Conservation (phyloP, 1,284 basidiomycete species). For the Coriolopsis trogii region DNA sequence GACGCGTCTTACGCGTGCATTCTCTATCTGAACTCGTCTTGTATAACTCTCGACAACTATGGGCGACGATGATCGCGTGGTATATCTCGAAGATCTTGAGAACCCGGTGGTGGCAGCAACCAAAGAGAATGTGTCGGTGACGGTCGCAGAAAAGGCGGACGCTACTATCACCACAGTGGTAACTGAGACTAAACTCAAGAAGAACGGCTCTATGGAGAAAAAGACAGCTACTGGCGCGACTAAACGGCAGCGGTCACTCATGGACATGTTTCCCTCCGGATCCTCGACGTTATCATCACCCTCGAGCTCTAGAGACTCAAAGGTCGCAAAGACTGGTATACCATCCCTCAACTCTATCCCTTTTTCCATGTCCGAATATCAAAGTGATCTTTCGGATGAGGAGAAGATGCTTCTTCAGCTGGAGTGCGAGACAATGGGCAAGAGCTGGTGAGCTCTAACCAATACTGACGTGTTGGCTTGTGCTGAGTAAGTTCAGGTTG, state of each 20-base stretch:
- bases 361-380: conserved; percentile 63
- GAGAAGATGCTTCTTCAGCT: conserved; percentile 60
- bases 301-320: conserved; percentile 27
- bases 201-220: conserved; percentile 15
- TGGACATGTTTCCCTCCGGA: conserved; percentile 57
- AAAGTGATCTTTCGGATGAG: conserved; percentile 58
- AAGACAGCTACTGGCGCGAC: conserved; percentile 32
- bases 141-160: conserved; percentile 7
- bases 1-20: conserved; percentile 2
- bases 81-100: conserved; percentile 65
- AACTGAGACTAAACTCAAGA: not conserved
- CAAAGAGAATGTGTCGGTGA: conserved; percentile 16
- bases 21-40: not conserved
- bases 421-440: conserved; percentile 73
- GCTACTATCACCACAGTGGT: conserved; percentile 1
- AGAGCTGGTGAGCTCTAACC: conserved; percentile 67
- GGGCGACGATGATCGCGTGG: conserved; percentile 39
- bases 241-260: conserved; percentile 68
- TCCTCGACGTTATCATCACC: conserved; percentile 8
- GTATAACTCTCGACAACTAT: conserved; percentile 28
- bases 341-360: conserved; percentile 65
- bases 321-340: conserved; percentile 34
- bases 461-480: not conserved
- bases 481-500: conserved; percentile 48
- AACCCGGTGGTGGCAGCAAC: conserved; percentile 15